These are phyloP conservation scores for Suillus brevipes DNA, from an alignment of 768 basidiomycete species.

Conservation along the genomic window DNA sequence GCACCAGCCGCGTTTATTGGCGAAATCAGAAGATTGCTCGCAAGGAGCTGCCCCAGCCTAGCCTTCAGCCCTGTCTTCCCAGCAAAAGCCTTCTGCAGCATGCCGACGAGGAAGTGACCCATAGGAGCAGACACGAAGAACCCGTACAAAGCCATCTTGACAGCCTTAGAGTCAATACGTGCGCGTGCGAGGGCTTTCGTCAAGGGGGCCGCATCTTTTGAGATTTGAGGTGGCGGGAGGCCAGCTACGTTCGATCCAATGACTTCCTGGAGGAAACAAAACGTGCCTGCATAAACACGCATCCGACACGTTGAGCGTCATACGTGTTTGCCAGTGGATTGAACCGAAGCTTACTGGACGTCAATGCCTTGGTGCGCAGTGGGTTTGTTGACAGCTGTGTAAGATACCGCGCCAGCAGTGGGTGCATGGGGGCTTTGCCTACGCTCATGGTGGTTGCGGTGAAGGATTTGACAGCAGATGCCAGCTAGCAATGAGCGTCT, in stretches of 20 bases:
- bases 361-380: constrained; percentile 77
- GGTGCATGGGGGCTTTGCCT: constrained; percentile 29
- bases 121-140: constrained; percentile 83
- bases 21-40: constrained; percentile 73
- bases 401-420: constrained; percentile 71
- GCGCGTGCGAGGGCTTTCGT: constrained; percentile 52
- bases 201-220: constrained; percentile 55
- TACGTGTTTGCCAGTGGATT: constrained; percentile 2
- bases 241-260: constrained; percentile 73
- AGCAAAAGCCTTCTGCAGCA: constrained; percentile 73
- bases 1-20: constrained; percentile 72
- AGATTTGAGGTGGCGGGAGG: constrained; percentile 47
- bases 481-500: constrained; percentile 19
- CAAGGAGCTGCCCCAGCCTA: constrained; percentile 71
- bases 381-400: constrained; percentile 66
- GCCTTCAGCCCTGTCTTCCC: constrained; percentile 66
- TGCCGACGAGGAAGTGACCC: constrained; percentile 69
- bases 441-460: constrained; percentile 40
- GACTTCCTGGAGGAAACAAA: constrained; percentile 78
- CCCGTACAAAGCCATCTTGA: constrained; percentile 86
- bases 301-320: not conserved
- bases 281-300: constrained; percentile 35
- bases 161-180: constrained; percentile 66
- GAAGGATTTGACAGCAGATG: constrained; percentile 16
- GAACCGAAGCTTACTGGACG: constrained; percentile 51